Evolutionary conservation across 805 yeast species (phyloP).

Genomic region (Cyberlindnera samutprakarnensis): DNA sequence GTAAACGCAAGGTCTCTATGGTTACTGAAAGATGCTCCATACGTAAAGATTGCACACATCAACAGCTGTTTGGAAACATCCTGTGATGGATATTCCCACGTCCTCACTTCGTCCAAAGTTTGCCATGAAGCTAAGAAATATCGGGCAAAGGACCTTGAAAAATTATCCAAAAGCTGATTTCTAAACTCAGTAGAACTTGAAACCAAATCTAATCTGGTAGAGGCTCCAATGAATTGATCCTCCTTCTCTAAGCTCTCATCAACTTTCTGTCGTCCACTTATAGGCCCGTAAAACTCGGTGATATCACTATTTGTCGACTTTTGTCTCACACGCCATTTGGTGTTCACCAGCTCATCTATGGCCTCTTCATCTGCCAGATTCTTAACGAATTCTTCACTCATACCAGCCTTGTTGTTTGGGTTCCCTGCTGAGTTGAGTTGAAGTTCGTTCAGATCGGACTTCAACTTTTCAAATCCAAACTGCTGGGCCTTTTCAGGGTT

Average conservation of each 20-base stretch:
- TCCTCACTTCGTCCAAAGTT: conserved; percentile 15
- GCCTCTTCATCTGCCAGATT: conserved; percentile 22
- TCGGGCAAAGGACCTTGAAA: conserved; percentile 21
- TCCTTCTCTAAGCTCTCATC: conserved; percentile 10
- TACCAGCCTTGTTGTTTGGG: neutral
- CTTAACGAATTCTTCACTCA: conserved; percentile 1
- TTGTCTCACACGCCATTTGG: conserved; percentile 27
- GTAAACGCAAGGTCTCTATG: conserved; percentile 8
- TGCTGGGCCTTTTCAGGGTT: conserved; percentile 13
- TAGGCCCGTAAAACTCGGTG: conserved; percentile 29
- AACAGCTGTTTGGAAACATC: conserved; percentile 22
- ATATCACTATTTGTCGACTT: conserved; percentile 19
- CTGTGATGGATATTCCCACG: conserved; percentile 23
- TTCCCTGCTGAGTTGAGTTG: neutral
- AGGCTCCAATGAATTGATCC: neutral
- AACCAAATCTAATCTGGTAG: neutral
- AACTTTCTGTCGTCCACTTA: conserved; percentile 26
- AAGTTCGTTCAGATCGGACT: neutral
- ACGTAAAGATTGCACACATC: conserved; percentile 23
- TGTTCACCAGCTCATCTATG: conserved; percentile 25
- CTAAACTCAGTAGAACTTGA: neutral
- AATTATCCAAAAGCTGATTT: conserved; percentile 11
- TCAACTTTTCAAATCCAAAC: conserved; percentile 9
- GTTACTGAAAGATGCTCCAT: conserved; percentile 21
- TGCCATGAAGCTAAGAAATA: conserved; percentile 21